phyloP scores from a whole-genome alignment of 208 protist species.

The Leishmania martiniquensis region DNA sequence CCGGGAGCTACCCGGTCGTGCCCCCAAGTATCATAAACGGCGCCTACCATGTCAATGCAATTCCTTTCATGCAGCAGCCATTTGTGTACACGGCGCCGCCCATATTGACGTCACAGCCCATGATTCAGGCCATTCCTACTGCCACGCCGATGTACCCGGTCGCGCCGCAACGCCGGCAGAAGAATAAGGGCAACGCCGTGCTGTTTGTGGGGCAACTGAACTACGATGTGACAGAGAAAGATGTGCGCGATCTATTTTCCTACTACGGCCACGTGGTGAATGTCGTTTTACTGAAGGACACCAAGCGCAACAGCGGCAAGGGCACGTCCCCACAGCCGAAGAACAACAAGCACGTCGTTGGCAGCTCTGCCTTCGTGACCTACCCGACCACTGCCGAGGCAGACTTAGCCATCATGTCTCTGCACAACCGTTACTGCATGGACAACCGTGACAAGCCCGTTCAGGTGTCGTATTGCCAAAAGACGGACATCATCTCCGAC shows the following conservation, averaged over 20 bases:
- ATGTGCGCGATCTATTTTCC: constrained; percentile 40
- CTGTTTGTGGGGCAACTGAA: constrained; percentile 55
- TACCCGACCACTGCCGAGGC: constrained; percentile 53
- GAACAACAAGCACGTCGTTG: constrained; percentile 31
- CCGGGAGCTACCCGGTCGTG: neutral
- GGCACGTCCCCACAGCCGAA: neutral
- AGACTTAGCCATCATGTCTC: constrained; percentile 51
- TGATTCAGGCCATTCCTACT: constrained; percentile 4
- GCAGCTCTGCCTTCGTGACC: constrained; percentile 49
- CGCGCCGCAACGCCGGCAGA: constrained; percentile 20
- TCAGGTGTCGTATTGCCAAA: constrained; percentile 69
- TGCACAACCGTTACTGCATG: constrained; percentile 60
- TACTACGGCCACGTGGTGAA: constrained; percentile 43
- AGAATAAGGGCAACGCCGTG: constrained; percentile 37
- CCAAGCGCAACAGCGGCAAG: constrained; percentile 20
- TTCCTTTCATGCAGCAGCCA: constrained; percentile 23
- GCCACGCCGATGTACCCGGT: constrained; percentile 14
- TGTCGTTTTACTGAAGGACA: constrained; percentile 43
- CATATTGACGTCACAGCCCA: constrained; percentile 14
- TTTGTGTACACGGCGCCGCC: constrained; percentile 24
- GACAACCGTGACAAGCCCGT: constrained; percentile 54
- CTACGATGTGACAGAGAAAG: constrained; percentile 42
- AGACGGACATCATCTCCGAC: constrained; percentile 59
- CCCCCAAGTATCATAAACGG: constrained; percentile 1
- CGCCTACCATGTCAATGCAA: constrained; percentile 6